These are phyloP conservation scores for Blastobotrys attinorum DNA, from an alignment of 805 yeast genomes.

Conservation along the genomic window DNA sequence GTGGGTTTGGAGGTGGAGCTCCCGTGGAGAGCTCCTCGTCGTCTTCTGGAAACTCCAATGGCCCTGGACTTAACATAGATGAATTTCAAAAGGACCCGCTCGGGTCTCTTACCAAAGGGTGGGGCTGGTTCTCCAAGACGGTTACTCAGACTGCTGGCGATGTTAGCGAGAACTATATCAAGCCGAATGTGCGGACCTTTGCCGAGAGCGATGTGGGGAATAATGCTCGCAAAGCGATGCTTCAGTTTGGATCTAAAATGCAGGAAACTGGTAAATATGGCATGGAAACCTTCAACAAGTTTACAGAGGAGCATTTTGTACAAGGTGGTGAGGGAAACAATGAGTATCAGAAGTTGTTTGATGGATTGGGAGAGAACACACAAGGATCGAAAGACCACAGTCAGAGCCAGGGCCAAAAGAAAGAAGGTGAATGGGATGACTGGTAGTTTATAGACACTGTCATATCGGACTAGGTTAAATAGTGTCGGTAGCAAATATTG, in stretches of 20 bases:
- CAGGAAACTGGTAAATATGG: conserved; percentile 81
- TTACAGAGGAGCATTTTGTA: conserved; percentile 38
- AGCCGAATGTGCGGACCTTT: conserved; percentile 81
- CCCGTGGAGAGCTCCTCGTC: conserved; percentile 18
- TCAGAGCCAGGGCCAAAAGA: no score
- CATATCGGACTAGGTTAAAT: no score
- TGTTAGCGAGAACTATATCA: conserved; percentile 80
- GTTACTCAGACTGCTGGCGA: conserved; percentile 60
- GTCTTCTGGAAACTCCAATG: conserved; percentile 6
- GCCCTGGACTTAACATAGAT: conserved; percentile 17
- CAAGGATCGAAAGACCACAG: conserved; percentile 43
- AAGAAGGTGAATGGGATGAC: conserved; percentile 22
- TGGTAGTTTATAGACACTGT: conserved; percentile 17
- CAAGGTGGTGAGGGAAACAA: conserved; percentile 30
- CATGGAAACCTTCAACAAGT: conserved; percentile 53
- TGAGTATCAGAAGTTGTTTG: conserved; percentile 38
- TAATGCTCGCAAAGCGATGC: conserved; percentile 88
- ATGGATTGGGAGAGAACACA: conserved; percentile 46
- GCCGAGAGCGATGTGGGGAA: conserved; percentile 69
- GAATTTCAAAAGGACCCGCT: conserved; percentile 61
- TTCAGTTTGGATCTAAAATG: conserved; percentile 90
- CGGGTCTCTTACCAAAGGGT: conserved; percentile 86
- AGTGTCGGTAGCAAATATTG: no score
- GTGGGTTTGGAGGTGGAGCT: conserved; percentile 82
- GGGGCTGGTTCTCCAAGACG: conserved; percentile 87